Percentiles rank a stretch among this genome's conserved stretches.
Evolutionary conservation across 805 yeast genomes (phyloP).

Genomic region (Kazachstania viticola): DNA sequence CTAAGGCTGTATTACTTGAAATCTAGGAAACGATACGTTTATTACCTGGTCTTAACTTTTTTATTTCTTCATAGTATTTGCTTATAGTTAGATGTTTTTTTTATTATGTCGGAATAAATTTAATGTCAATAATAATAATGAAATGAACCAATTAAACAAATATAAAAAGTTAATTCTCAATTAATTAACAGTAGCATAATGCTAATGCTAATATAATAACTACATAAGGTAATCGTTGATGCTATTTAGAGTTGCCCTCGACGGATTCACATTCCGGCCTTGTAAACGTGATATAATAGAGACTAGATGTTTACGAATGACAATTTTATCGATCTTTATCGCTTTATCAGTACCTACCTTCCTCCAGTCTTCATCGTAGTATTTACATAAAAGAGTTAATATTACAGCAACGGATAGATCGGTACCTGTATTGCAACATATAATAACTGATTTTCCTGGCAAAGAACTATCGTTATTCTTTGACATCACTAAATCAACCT

Average conservation of each 20-base stretch:
- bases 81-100: no score
- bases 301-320: slow-evolving; percentile 45
- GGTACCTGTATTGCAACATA: slow-evolving; percentile 52
- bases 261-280: slow-evolving; percentile 51
- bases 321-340: slow-evolving; percentile 33
- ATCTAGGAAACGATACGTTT: no score
- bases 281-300: slow-evolving; percentile 31
- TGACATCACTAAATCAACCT: background rate
- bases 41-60: no score
- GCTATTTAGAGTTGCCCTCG: slow-evolving; percentile 66
- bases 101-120: no score
- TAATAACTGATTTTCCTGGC: slow-evolving; percentile 22
- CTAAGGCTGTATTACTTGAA: no score
- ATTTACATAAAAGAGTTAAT: slow-evolving; percentile 38
- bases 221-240: slow-evolving; percentile 50
- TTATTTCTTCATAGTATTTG: no score
- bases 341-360: slow-evolving; percentile 3
- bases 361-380: slow-evolving; percentile 38
- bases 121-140: no score
- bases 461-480: background rate
- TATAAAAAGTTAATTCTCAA: no score
- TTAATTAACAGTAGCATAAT: no score
- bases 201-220: no score
- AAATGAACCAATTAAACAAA: no score
- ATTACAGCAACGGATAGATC: slow-evolving; percentile 59